These are phyloP conservation scores for Zygoascus meyerae DNA, from an alignment of 1,139 yeast genomes.

Conservation along the genomic window DNA sequence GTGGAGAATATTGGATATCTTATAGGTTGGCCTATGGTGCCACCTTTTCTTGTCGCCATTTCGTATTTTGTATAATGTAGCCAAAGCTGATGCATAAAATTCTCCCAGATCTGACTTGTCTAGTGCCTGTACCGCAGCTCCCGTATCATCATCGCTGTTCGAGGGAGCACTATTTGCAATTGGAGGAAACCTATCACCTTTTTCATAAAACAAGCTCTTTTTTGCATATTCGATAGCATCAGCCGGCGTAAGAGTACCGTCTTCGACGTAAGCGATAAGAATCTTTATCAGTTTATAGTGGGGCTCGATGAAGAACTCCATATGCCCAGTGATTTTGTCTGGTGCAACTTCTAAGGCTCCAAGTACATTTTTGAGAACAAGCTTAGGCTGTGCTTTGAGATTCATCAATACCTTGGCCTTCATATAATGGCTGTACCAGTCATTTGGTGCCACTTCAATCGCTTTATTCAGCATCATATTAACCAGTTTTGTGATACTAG, in stretches of 20 bases:
- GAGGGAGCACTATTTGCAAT: conserved; percentile 13
- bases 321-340: conserved; percentile 35
- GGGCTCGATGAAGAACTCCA: conserved; percentile 62
- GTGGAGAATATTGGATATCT: conserved; percentile 59
- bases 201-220: conserved; percentile 22
- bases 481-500: conserved; percentile 12
- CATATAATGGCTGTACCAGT: conserved; percentile 61
- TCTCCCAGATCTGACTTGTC: background rate
- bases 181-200: conserved; percentile 18
- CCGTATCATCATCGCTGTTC: background rate
- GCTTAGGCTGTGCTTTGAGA: conserved; percentile 21
- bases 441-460: conserved; percentile 35
- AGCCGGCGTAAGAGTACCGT: conserved; percentile 32
- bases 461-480: conserved; percentile 26
- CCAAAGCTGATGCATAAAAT: conserved; percentile 34
- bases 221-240: conserved; percentile 40
- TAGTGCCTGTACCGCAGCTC: background rate
- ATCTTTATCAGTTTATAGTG: conserved; percentile 60
- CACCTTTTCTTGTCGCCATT: conserved; percentile 73
- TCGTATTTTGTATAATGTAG: conserved; percentile 39
- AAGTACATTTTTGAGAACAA: conserved; percentile 24
- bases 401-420: conserved; percentile 58
- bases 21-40: conserved; percentile 82
- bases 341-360: conserved; percentile 35
- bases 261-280: conserved; percentile 50